These are phyloP conservation scores for Spathaspora sp. DNA, from an alignment of 805 yeast species.

Conservation along the genomic window DNA sequence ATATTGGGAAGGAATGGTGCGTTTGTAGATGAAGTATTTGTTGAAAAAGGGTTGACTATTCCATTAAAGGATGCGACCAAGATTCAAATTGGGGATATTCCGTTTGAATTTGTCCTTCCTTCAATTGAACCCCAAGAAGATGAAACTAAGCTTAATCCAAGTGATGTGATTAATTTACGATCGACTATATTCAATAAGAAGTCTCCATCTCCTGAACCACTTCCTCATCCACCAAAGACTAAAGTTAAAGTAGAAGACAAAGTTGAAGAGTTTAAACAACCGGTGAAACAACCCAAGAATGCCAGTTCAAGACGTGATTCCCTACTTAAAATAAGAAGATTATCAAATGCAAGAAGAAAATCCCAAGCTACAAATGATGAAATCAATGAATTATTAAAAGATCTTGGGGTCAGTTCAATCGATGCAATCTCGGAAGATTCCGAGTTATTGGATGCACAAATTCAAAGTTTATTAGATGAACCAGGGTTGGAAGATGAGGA, in stretches of 20 bases:
- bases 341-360: slow-evolving; percentile 33
- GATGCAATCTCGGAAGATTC: slow-evolving; percentile 25
- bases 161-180: slow-evolving; percentile 57
- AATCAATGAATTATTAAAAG: slow-evolving; percentile 31
- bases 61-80: slow-evolving; percentile 79
- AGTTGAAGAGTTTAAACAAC: background rate
- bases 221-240: background rate
- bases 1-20: slow-evolving; percentile 96
- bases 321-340: slow-evolving; percentile 21
- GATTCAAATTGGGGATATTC: slow-evolving; percentile 90
- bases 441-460: slow-evolving; percentile 28
- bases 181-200: slow-evolving; percentile 37
- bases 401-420: slow-evolving; percentile 30
- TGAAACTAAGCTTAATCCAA: slow-evolving; percentile 46
- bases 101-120: slow-evolving; percentile 85
- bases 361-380: slow-evolving; percentile 39
- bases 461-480: slow-evolving; percentile 26
- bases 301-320: slow-evolving; percentile 9
- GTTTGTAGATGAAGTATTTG: slow-evolving; percentile 86
- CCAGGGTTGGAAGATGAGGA: slow-evolving; percentile 31
- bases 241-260: background rate
- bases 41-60: slow-evolving; percentile 88
- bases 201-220: slow-evolving; percentile 10
- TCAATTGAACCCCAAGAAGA: slow-evolving; percentile 45
- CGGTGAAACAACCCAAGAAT: background rate